Base-by-base conservation (phyloP, 225 moss, liverwort and hornwort genomes). In the Marchantia paleacea region DNA sequence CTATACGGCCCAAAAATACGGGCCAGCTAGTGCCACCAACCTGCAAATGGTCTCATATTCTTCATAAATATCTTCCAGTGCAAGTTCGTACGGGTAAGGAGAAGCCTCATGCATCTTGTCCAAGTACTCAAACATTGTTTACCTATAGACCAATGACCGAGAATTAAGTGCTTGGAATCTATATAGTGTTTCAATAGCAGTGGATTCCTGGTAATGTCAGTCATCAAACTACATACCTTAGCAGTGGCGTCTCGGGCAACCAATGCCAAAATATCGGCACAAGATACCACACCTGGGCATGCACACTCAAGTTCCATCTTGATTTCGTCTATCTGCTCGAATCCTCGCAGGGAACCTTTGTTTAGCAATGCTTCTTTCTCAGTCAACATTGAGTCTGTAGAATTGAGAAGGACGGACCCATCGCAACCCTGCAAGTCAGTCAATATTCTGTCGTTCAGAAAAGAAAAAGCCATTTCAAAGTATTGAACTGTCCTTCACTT, bases 241-340 rank as follows among this genome's bases (percentile, higher is more conserved):
- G 30, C 68, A 11, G 68, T 29, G 30, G 47, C 77, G 18, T 47
- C 39, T 10, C 63, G 62, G 14, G 62, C 77, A 14, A 83, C 85
- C 52, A 75, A 82, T 1, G 85, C 87, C 25, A 90, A 11, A 24
- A 88, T 83, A 20, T 90, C 84, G 15, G 88, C 82, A 78, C 89
- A 90, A 0, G 88, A 90, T 12, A 90, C 85, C 0, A 75, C 28
- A 0, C 87, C 90, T 0, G 84, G 90, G n/a, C 90, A 90, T 1
- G 75, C 82, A 68, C 75, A 29, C 49, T 88, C 90, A 0, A 90
- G 80, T 30, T 85, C 88, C 10, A 67, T 81, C 80, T 90, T 90
- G 54, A 83, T 81, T 1, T 79, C 80, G 10, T 89, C 89, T 4
- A 89, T 69, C 78, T 4, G 76, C 64, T 28, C 0, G 0, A 77